These are phyloP conservation scores for Anacardium occidentale DNA, from an alignment of 345 rosid species.

Conservation along the genomic window DNA sequence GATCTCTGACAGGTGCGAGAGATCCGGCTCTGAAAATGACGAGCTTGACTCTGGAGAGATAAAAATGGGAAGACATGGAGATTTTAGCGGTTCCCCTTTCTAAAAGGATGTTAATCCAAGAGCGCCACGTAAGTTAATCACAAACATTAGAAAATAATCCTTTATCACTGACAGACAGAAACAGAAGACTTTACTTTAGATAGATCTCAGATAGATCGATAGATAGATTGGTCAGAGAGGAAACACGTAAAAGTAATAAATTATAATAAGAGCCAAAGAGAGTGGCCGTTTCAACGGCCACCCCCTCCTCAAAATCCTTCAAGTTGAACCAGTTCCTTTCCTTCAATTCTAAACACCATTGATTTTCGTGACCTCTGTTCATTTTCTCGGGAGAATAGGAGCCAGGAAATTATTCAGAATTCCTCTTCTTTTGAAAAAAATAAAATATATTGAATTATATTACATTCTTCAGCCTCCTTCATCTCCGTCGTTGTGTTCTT, in stretches of 20 bases:
- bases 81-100: slow-evolving; percentile 18
- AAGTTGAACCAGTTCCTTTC: slow-evolving; percentile 2
- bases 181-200: not conserved
- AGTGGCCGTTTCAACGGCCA: slow-evolving; percentile 53
- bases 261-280: not conserved
- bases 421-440: not conserved
- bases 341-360: not conserved
- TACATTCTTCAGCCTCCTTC: slow-evolving; percentile 26
- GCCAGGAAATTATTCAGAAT: not conserved
- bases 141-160: not conserved
- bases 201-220: not conserved
- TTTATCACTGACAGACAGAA: not conserved
- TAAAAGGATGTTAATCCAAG: not conserved
- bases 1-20: not conserved
- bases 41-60: not conserved
- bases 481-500: slow-evolving; percentile 21
- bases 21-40: slow-evolving; percentile 11
- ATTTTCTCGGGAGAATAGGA: slow-evolving; percentile 19
- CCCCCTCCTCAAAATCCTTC: slow-evolving; percentile 31
- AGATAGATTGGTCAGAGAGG: slow-evolving; percentile 3
- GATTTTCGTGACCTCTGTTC: too few relatives aligned
- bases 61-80: not conserved
- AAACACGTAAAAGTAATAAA: slow-evolving; percentile 10
- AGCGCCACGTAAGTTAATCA: not conserved
- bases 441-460: not conserved